Evolutionary conservation across 2,329 filamentous ascomycete species (phyloP).

Genomic region (Chaetomium strumarium): DNA sequence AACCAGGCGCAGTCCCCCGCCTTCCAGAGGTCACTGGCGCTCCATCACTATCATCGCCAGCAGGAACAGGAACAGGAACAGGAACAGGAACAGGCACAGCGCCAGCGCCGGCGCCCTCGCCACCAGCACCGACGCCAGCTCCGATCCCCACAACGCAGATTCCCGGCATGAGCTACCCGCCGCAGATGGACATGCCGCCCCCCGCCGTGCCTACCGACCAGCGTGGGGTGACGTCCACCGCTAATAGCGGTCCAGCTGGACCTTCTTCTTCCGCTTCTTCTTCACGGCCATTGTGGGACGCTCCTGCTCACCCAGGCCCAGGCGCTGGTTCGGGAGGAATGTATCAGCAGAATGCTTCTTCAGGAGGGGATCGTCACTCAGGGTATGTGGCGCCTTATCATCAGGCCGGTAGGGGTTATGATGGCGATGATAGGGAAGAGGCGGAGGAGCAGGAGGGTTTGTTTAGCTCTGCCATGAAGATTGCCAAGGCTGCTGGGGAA

Average conservation of each 20-base stretch:
- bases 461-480: conserved; percentile 53
- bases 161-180: conserved; percentile 34
- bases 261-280: background rate
- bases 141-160: conserved; percentile 29
- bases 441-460: conserved; percentile 41
- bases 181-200: conserved; percentile 48
- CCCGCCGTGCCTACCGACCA: conserved; percentile 39
- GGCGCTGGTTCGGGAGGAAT: background rate
- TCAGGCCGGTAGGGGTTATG: background rate
- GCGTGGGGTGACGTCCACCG: conserved; percentile 27
- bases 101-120: conserved; percentile 17
- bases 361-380: background rate
- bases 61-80: conserved; percentile 46
- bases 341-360: conserved; percentile 1
- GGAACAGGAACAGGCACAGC: conserved; percentile 28
- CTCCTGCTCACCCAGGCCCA: conserved; percentile 23
- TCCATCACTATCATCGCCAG: conserved; percentile 31
- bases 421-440: conserved; percentile 3
- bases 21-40: conserved; percentile 31
- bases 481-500: conserved; percentile 51
- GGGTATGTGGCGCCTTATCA: background rate
- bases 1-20: conserved; percentile 51
- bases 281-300: background rate
- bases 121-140: conserved; percentile 27
- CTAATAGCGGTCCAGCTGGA: background rate